Conservation (phyloP, 148 eudicot species). For the Simmondsia chinensis region DNA sequence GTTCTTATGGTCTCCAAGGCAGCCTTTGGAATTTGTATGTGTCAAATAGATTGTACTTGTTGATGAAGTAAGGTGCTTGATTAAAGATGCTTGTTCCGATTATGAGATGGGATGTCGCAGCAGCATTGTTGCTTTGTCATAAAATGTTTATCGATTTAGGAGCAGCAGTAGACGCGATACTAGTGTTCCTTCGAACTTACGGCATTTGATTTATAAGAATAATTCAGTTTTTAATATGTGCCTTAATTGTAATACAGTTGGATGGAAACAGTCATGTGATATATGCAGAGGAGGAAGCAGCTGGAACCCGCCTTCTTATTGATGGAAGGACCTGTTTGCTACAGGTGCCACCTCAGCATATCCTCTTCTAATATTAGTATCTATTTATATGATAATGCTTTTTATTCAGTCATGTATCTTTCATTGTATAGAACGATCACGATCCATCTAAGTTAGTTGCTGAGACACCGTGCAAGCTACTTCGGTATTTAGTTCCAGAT, state of each 20-base stretch:
- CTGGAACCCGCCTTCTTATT: constrained; percentile 98
- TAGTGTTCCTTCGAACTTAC: too few species aligned
- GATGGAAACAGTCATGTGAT: constrained; percentile 96
- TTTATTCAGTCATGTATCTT: constrained; percentile 5
- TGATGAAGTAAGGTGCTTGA: too few species aligned
- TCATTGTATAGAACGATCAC: constrained; percentile 68
- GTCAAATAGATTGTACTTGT: too few species aligned
- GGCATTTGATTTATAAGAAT: too few species aligned
- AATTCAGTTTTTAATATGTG: constrained; percentile 7
- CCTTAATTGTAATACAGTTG: constrained; percentile 43
- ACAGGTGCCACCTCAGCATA: constrained; percentile 41
- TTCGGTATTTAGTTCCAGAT: constrained; percentile 75
- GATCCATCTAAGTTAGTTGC: constrained; percentile 98
- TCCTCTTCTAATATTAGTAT: constrained; percentile 4
- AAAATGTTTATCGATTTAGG: too few species aligned
- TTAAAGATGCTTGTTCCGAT: too few species aligned
- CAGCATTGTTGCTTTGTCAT: too few species aligned
- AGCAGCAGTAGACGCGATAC: too few species aligned
- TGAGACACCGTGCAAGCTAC: constrained; percentile 97
- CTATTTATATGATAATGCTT: constrained; percentile 5
- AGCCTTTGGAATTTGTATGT: too few species aligned
- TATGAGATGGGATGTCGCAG: too few species aligned
- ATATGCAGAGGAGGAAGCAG: constrained; percentile 99
- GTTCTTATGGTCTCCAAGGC: too few species aligned
- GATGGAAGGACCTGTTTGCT: constrained; percentile 99